phyloP scores from a whole-genome alignment of 108 stramenopile species.

The Pelagomonas calceolata region DNA sequence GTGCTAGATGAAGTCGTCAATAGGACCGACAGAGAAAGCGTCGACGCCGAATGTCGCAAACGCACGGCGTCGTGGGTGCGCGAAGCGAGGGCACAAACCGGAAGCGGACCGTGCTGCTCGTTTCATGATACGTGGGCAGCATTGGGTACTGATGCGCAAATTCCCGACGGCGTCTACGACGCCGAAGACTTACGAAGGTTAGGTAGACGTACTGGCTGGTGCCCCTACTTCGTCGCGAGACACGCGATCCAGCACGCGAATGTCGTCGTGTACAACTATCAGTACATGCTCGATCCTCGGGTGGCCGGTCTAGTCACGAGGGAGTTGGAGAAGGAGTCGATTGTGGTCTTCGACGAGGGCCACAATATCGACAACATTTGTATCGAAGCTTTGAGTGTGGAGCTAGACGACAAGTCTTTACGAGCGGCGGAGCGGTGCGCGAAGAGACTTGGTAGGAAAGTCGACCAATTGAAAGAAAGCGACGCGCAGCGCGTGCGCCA shows the following conservation, averaged over 20 bases:
- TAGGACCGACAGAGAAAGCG: slow-evolving; percentile 88
- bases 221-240: slow-evolving; percentile 95
- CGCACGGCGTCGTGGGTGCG: slow-evolving; percentile 97
- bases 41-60: slow-evolving; percentile 87
- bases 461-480: slow-evolving; percentile 64
- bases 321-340: slow-evolving; percentile 87
- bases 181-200: slow-evolving; percentile 80
- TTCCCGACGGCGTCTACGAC: slow-evolving; percentile 78
- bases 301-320: slow-evolving; percentile 36
- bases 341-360: slow-evolving; percentile 98
- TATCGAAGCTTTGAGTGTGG: slow-evolving; percentile 90
- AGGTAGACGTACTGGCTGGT: slow-evolving; percentile 80
- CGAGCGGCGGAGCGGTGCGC: slow-evolving; percentile 78
- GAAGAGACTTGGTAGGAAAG: slow-evolving; percentile 66
- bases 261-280: slow-evolving; percentile 97
- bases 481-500: slow-evolving; percentile 71
- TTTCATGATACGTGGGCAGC: slow-evolving; percentile 9
- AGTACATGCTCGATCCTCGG: slow-evolving; percentile 99
- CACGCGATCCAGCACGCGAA: slow-evolving; percentile 93
- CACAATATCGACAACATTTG: slow-evolving; percentile 99
- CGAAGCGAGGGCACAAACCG: no score
- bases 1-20: slow-evolving; percentile 85
- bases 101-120: no score
- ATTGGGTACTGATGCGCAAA: slow-evolving; percentile 24
- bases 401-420: slow-evolving; percentile 75